A percentile compares a stretch with the other conserved stretches of the same genome.
phyloP scores from a whole-genome alignment of 2,329 filamentous ascomycete genomes.

The Trichocomaceae sp. region DNA sequence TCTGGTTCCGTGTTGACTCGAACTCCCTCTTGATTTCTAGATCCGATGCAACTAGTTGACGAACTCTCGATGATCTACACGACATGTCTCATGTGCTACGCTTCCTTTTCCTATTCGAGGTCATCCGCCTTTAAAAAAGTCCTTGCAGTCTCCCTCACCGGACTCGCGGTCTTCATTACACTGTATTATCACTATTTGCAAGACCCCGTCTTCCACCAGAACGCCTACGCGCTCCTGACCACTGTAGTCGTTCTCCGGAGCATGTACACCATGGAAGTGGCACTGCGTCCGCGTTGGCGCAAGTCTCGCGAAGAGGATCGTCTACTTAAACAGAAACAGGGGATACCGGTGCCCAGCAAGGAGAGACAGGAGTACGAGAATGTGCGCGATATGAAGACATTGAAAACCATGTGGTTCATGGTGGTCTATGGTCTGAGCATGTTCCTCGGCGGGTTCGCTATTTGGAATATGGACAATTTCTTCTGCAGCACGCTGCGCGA shows the following conservation, averaged over 20 bases:
- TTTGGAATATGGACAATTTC: conserved; percentile 76
- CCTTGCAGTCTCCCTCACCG: conserved; percentile 53
- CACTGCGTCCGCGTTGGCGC: conserved; percentile 55
- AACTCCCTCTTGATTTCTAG: conserved; percentile 30
- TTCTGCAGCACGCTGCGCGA: conserved; percentile 60
- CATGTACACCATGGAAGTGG: conserved; percentile 69
- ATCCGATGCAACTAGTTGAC: conserved; percentile 65
- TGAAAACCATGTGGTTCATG: conserved; percentile 70
- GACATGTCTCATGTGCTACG: conserved; percentile 63
- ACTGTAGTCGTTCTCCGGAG: conserved; percentile 63
- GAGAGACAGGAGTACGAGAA: conserved; percentile 46
- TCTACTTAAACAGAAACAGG: conserved; percentile 30
- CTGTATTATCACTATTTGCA: conserved; percentile 75
- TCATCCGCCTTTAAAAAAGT: conserved; percentile 45
- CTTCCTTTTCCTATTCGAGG: conserved; percentile 66
- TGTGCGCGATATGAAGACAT: conserved; percentile 49
- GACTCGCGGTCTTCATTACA: conserved; percentile 62
- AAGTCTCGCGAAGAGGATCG: conserved; percentile 42
- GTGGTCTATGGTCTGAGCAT: conserved; percentile 60
- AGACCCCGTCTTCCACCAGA: conserved; percentile 76
- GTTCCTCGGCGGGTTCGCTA: conserved; percentile 66
- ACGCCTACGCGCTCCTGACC: conserved; percentile 67
- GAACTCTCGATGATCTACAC: conserved; percentile 68
- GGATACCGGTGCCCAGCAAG: conserved; percentile 36
- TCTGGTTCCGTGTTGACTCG: not conserved